Conservation (phyloP, 371 early-diverging fungal genomes). For the Synchytrium microbalum region DNA sequence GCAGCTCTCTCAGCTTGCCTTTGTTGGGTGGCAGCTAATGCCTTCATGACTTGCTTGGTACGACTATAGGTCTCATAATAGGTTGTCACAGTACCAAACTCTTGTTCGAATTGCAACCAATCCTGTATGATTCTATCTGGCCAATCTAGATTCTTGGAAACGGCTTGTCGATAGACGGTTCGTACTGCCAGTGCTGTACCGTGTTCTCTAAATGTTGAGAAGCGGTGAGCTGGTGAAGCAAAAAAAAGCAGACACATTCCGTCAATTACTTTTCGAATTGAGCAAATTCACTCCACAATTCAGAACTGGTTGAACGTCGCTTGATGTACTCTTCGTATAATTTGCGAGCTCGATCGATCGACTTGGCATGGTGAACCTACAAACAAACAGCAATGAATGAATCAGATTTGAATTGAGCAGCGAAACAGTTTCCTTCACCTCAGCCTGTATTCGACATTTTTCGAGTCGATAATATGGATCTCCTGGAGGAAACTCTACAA, state of each 20-base stretch:
- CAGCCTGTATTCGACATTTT: conserved; percentile 37
- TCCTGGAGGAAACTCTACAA: conserved; percentile 30
- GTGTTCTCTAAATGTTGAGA: conserved; percentile 5
- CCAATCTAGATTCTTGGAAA: conserved; percentile 33
- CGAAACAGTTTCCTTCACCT: conserved; percentile 18
- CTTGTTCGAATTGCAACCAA: conserved; percentile 43
- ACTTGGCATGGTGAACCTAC: background rate
- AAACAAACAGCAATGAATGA: no score
- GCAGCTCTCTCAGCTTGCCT: no score
- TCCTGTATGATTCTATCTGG: conserved; percentile 44
- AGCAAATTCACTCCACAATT: conserved; percentile 21
- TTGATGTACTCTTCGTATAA: conserved; percentile 19
- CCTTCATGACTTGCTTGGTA: background rate
- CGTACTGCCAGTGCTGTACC: conserved; percentile 13
- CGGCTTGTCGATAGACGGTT: conserved; percentile 37
- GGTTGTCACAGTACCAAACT: conserved; percentile 34
- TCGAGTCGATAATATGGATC: conserved; percentile 53
- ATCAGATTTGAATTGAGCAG: conserved; percentile 6
- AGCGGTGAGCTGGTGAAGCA: no score
- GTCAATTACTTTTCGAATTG: conserved; percentile 24
- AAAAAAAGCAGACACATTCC: background rate
- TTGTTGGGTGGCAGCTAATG: no score
- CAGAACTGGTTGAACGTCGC: conserved; percentile 5
- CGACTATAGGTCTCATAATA: conserved; percentile 21
- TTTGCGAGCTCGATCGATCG: background rate